These are phyloP conservation scores for Entomortierella parvispora DNA, from an alignment of 192 early-diverging fungal species.

Conservation along the genomic window DNA sequence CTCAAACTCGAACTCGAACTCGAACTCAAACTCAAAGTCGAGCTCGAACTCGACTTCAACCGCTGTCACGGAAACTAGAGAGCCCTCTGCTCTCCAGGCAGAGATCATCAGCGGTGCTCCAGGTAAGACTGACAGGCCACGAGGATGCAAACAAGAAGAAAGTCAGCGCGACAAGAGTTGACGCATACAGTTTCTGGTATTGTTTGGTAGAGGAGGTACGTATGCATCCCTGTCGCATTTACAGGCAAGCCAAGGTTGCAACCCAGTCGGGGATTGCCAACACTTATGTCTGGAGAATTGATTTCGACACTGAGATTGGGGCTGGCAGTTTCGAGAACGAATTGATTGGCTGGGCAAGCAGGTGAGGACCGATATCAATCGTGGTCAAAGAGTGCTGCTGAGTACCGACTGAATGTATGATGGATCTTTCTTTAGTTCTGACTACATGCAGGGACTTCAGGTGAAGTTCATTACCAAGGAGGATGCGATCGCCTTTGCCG, in stretches of 20 bases:
- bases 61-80: conserved; percentile 14
- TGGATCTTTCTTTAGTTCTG: conserved; percentile 61
- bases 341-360: conserved; percentile 92
- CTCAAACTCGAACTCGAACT: too few species aligned
- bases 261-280: conserved; percentile 84
- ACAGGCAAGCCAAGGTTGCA: conserved; percentile 80
- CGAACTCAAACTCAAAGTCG: too few species aligned
- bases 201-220: conserved; percentile 55
- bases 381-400: not conserved
- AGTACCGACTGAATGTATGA: too few species aligned
- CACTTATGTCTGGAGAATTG: conserved; percentile 83
- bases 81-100: conserved; percentile 19
- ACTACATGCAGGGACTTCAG: conserved; percentile 79
- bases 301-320: conserved; percentile 83
- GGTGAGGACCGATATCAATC: conserved; percentile 53
- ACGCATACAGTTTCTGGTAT: not conserved
- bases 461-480: conserved; percentile 88
- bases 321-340: conserved; percentile 90
- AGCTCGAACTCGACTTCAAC: conserved; percentile 12
- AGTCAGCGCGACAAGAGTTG: not conserved
- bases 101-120: conserved; percentile 33
- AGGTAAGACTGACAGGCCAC: conserved; percentile 9
- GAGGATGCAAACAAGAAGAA: not conserved
- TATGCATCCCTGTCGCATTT: conserved; percentile 83
- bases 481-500: conserved; percentile 90